Evolutionary conservation across 345 rosid genomes (phyloP).

Genomic region (Dipteronia dyeriana): DNA sequence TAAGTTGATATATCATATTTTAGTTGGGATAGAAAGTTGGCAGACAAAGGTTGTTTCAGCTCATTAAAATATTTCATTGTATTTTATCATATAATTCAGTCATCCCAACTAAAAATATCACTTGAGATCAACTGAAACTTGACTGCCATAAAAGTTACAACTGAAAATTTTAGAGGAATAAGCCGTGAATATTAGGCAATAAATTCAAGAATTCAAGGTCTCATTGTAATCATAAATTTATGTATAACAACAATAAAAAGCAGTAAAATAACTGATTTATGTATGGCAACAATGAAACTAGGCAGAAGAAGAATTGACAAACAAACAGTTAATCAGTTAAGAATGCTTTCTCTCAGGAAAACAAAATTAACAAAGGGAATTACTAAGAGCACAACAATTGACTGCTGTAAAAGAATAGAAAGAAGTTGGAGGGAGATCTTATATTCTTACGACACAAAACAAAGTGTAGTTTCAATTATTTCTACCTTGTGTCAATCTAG

Average conservation of each 20-base stretch:
- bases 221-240: neutral
- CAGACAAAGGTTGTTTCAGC: neutral
- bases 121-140: neutral
- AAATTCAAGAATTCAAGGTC: neutral
- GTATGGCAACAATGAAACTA: neutral
- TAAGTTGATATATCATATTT: neutral
- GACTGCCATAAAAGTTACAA: neutral
- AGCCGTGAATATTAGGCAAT: neutral
- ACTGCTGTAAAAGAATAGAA: neutral
- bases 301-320: neutral
- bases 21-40: neutral
- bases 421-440: neutral
- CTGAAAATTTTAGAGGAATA: neutral
- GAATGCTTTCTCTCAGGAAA: neutral
- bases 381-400: neutral
- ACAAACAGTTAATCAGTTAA: neutral
- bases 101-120: neutral
- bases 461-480: neutral
- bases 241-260: too few relatives aligned
- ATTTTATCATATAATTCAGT: neutral
- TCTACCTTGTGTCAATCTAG: neutral
- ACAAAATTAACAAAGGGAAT: neutral
- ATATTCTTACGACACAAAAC: neutral
- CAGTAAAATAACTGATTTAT: too few relatives aligned
- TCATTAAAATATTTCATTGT: neutral